A percentile compares a stretch with the other conserved stretches of the same genome.
phyloP scores from a whole-genome alignment of 208 protist species.

The Acanthamoeba triangularis region DNA sequence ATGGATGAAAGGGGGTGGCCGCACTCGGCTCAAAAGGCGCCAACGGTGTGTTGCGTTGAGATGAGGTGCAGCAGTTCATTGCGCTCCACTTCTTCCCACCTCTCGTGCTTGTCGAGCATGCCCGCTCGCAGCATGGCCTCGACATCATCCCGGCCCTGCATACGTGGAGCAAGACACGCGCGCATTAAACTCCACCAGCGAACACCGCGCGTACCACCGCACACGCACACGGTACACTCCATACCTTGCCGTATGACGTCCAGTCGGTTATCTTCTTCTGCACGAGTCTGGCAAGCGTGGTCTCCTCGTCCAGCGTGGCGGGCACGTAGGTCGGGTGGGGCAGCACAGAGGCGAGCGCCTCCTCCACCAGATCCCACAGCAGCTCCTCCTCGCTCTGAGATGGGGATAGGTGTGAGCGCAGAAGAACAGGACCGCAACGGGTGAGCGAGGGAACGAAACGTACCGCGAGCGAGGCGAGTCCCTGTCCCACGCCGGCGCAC shows the following conservation, averaged over 20 bases:
- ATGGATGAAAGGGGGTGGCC: too few relatives aligned
- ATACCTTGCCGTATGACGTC: constrained; percentile 33
- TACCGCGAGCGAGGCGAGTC: not conserved
- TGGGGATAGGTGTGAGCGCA: too few relatives aligned
- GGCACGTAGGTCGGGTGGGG: not conserved
- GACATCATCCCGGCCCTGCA: constrained; percentile 5
- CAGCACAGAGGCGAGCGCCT: not conserved
- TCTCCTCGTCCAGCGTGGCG: not conserved
- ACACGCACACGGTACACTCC: not conserved
- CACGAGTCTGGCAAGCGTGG: not conserved
- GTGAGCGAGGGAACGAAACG: not conserved
- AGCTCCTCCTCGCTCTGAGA: constrained; percentile 5
- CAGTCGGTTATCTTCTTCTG: not conserved
- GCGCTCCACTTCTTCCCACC: not conserved
- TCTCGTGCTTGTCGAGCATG: constrained; percentile 17
- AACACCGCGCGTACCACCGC: not conserved
- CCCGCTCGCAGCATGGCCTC: constrained; percentile 2
- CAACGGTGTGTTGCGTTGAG: too few relatives aligned
- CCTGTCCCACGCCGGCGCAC: not conserved
- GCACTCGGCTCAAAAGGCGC: too few relatives aligned
- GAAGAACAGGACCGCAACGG: too few relatives aligned
- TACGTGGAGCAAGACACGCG: not conserved
- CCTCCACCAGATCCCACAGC: constrained; percentile 9
- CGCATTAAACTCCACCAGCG: too few relatives aligned
- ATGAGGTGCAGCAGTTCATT: not conserved